Evolutionary conservation across 1,139 yeast species (phyloP), one percentile per base, ranked within the genome.

Genomic region (Candida tropicalis): DNA sequence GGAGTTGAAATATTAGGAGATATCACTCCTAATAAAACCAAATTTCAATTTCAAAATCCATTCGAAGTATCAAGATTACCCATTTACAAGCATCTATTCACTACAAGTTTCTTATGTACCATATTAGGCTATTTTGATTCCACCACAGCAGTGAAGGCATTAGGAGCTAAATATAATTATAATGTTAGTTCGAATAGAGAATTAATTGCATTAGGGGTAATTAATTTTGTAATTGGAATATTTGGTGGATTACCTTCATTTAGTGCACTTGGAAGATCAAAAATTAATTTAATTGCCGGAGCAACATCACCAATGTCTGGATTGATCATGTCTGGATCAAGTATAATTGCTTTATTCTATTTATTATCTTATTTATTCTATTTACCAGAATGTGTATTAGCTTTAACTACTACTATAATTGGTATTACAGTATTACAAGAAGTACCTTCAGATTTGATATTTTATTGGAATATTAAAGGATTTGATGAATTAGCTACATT

Each of bases 251-350:
- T 66, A 17, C 72, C 72, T 7, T 60, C 68, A 7, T 66, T 65
- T 51, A 70, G 70, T 1, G 70, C 69, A 0, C 55, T 66, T 42
- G 72, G 72, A n/a, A 57, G 72, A 39, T 65, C 70, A 10, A 65
- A 63, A 45, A 62, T 66, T 35, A 65, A 65, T 44, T 54, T 64
- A 13, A 48, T 64, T 37, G 62, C 70, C 0, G 72, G 72, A 2
- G 70, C 70, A 8, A 58, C 59, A 15, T 54, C 70, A 3, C 70
- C 70, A 4, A 57, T 66, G 63, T 60, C 70, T 2, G 58, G 60
- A 1, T 47, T 66, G 4, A 40, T 65, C 17, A 64, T 66, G 67
- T 61, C 63, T 2, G 28, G 48, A 1, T 52, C 58, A 3, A 60
- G 65, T 6, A 46, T 58, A 1, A 26, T 63, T 31, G 58, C 64